Conservation (phyloP, 768 basidiomycete genomes). For the Sporobolomyces roseus region DNA sequence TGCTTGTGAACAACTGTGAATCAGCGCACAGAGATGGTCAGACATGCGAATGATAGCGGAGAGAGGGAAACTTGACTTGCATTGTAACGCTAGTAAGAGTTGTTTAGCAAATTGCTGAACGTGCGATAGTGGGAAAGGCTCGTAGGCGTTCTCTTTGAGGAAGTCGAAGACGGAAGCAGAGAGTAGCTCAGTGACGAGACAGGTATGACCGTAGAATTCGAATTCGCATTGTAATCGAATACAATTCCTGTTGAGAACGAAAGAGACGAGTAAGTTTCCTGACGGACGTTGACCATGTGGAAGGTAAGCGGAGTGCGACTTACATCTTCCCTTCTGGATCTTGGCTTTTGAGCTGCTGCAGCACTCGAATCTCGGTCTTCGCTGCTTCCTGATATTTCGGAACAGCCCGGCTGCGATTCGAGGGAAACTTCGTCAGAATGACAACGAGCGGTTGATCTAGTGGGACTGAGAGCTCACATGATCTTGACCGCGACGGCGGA, state of each 20-base stretch:
- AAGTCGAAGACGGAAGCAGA: conserved; percentile 99
- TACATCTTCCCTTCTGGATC: conserved; percentile 86
- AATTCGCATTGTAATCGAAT: conserved; percentile 92
- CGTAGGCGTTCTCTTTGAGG: conserved; percentile 94
- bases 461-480: conserved; percentile 52
- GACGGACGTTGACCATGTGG: conserved; percentile 38
- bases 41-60: no score
- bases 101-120: conserved; percentile 94
- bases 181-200: conserved; percentile 88
- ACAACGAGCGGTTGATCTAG: neutral
- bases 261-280: conserved; percentile 42
- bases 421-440: neutral
- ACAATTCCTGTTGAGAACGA: conserved; percentile 69
- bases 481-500: conserved; percentile 92
- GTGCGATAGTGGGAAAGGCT: conserved; percentile 90
- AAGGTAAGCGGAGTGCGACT: conserved; percentile 47
- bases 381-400: conserved; percentile 98
- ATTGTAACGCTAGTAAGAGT: conserved; percentile 84
- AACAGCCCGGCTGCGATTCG: conserved; percentile 62
- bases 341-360: conserved; percentile 80
- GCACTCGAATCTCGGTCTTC: conserved; percentile 93
- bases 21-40: conserved; percentile 47
- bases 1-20: conserved; percentile 60
- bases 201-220: conserved; percentile 96
- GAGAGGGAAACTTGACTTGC: conserved; percentile 59